Conservation (phyloP, 2,329 filamentous ascomycete genomes). For the Aotearoamyces nothofagi region DNA sequence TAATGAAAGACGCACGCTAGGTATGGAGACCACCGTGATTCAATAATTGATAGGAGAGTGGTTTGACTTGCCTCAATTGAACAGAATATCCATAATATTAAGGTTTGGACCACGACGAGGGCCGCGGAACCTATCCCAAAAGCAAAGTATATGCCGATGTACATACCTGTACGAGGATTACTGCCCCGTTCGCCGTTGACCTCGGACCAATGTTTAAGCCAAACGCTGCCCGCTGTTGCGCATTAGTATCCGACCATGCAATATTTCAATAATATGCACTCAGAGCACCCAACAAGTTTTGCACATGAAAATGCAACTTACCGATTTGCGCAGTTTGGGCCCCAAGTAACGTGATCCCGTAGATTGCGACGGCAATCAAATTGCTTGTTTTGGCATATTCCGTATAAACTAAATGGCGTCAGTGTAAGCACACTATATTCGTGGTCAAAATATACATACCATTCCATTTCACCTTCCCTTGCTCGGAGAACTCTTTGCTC, state of each 20-base stretch:
- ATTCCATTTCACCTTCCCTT: slow-evolving; percentile 96
- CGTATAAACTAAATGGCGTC: too few species aligned
- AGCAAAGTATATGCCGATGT: slow-evolving; percentile 88
- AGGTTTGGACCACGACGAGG: slow-evolving; percentile 78
- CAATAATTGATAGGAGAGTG: slow-evolving; percentile 2
- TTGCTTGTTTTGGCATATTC: slow-evolving; percentile 97
- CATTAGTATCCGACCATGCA: slow-evolving; percentile 7
- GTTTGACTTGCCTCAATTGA: slow-evolving; percentile 69
- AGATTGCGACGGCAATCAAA: slow-evolving; percentile 66
- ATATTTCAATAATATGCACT: too few species aligned
- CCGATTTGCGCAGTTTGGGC: slow-evolving; percentile 73
- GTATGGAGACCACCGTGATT: too few species aligned
- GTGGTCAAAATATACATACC: slow-evolving; percentile 17
- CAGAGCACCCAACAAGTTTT: neutral
- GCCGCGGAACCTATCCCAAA: slow-evolving; percentile 78
- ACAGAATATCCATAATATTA: slow-evolving; percentile 98
- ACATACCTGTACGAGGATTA: slow-evolving; percentile 73
- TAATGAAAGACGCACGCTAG: too few species aligned
- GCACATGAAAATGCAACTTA: slow-evolving; percentile 22
- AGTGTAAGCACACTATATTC: too few species aligned
- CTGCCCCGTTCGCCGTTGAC: slow-evolving; percentile 48
- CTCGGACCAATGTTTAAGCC: slow-evolving; percentile 91
- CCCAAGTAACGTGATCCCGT: slow-evolving; percentile 60
- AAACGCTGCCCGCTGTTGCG: slow-evolving; percentile 56
- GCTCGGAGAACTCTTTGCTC: slow-evolving; percentile 74